Conservation (phyloP, 2,329 filamentous ascomycete species). For the Pseudocercospora musae region DNA sequence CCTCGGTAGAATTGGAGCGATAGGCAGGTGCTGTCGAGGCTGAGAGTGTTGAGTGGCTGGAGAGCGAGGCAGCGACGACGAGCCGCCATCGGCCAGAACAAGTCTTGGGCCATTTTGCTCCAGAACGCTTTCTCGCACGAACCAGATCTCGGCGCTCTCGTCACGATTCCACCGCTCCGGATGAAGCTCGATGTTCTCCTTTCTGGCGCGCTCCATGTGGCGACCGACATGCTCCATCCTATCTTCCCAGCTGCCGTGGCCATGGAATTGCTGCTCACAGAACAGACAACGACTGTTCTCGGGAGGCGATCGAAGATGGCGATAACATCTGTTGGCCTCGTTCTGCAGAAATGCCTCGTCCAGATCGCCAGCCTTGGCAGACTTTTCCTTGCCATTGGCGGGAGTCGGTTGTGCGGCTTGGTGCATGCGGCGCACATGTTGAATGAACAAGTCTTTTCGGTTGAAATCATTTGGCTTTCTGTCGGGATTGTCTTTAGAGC, state of each 20-base stretch:
- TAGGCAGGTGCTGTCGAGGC: not conserved
- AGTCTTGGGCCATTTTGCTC: not conserved
- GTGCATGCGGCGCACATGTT: conserved; percentile 87
- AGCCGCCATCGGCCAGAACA: not conserved
- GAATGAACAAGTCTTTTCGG: conserved; percentile 87
- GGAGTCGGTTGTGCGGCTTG: conserved; percentile 39
- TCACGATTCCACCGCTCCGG: not conserved
- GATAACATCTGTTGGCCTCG: conserved; percentile 58
- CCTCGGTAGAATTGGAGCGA: not conserved
- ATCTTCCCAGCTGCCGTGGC: conserved; percentile 67
- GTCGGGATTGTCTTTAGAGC: conserved; percentile 33
- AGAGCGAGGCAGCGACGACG: not conserved
- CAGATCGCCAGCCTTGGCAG: not conserved
- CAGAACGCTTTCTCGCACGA: not conserved
- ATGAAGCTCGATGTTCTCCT: not conserved
- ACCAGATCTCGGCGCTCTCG: not conserved
- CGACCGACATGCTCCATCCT: conserved; percentile 83
- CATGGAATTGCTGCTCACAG: conserved; percentile 63
- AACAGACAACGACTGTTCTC: conserved; percentile 59
- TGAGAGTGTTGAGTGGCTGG: not conserved
- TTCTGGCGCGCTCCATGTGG: conserved; percentile 62
- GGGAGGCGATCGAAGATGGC: conserved; percentile 60
- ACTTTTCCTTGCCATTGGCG: not conserved
- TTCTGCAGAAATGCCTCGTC: conserved; percentile 41
- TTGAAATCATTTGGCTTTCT: conserved; percentile 67